These are phyloP conservation scores for Beauveria pseudobassiana DNA, from an alignment of 2,329 filamentous ascomycete species.

Conservation along the genomic window DNA sequence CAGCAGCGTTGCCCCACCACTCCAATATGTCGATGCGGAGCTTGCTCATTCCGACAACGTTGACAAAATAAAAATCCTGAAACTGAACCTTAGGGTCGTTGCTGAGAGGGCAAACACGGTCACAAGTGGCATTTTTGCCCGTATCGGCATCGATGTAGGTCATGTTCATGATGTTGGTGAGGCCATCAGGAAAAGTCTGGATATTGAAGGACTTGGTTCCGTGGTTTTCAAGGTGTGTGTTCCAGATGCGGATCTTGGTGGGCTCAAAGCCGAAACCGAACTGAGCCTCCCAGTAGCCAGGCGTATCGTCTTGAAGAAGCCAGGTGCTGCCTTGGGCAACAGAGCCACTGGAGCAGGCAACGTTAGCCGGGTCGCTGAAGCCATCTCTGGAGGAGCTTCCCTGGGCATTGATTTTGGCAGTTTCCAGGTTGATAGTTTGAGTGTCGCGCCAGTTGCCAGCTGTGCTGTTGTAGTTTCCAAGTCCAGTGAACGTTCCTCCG, in stretches of 20 bases:
- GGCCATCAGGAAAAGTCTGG: constrained; percentile 58
- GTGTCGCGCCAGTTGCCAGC: constrained; percentile 55
- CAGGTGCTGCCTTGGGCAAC: constrained; percentile 72
- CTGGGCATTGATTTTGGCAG: constrained; percentile 64
- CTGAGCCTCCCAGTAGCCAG: constrained; percentile 75
- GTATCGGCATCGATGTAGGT: constrained; percentile 75
- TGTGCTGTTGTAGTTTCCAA: constrained; percentile 66
- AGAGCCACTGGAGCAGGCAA: constrained; percentile 66
- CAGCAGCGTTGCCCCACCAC: constrained; percentile 81
- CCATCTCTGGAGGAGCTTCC: constrained; percentile 55
- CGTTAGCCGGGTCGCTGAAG: constrained; percentile 69
- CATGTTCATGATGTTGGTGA: constrained; percentile 88
- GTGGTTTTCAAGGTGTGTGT: constrained; percentile 74
- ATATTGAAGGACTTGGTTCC: constrained; percentile 86
- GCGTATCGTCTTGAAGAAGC: constrained; percentile 62
- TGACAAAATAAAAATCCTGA: constrained; percentile 91
- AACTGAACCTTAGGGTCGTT: constrained; percentile 56
- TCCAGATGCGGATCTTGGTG: constrained; percentile 80
- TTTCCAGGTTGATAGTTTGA: constrained; percentile 77
- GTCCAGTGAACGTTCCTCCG: constrained; percentile 79
- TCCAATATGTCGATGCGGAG: constrained; percentile 81
- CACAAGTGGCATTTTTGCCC: constrained; percentile 64
- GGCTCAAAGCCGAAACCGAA: constrained; percentile 82
- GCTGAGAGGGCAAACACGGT: constrained; percentile 77
- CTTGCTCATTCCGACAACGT: constrained; percentile 75